phyloP scores from a whole-genome alignment of 1,284 basidiomycete species.

The Melampsora americana region DNA sequence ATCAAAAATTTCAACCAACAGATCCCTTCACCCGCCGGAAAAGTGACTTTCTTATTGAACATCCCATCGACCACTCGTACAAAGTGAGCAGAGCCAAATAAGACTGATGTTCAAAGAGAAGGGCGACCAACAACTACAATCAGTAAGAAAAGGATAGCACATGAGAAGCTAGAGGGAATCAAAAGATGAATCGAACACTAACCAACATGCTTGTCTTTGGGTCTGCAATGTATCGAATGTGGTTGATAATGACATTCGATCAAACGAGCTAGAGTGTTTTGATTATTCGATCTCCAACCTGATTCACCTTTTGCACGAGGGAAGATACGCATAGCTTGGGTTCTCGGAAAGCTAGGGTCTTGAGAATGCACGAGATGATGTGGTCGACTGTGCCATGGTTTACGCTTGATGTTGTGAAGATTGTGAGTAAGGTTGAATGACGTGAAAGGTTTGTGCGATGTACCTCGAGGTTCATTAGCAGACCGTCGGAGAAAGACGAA shows the following conservation, averaged over 20 bases:
- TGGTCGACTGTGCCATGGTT: too few species aligned
- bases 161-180: neutral
- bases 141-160: too few species aligned
- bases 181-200: neutral
- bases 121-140: neutral
- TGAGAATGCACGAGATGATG: too few species aligned
- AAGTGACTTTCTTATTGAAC: neutral
- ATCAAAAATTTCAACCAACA: neutral
- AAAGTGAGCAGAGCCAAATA: conserved; percentile 5
- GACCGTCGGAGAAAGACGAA: too few species aligned
- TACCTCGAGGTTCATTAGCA: too few species aligned
- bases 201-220: conserved; percentile 1
- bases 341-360: too few species aligned
- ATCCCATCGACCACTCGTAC: conserved; percentile 2
- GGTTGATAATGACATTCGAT: neutral
- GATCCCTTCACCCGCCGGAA: conserved; percentile 8
- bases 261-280: neutral
- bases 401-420: too few species aligned
- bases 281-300: neutral
- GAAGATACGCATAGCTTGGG: too few species aligned
- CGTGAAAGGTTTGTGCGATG: too few species aligned
- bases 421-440: too few species aligned
- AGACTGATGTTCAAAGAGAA: neutral
- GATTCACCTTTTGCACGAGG: neutral
- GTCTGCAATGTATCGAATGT: neutral